These are phyloP conservation scores for Amanita muscaria DNA, from an alignment of 768 basidiomycete species.

Conservation along the genomic window DNA sequence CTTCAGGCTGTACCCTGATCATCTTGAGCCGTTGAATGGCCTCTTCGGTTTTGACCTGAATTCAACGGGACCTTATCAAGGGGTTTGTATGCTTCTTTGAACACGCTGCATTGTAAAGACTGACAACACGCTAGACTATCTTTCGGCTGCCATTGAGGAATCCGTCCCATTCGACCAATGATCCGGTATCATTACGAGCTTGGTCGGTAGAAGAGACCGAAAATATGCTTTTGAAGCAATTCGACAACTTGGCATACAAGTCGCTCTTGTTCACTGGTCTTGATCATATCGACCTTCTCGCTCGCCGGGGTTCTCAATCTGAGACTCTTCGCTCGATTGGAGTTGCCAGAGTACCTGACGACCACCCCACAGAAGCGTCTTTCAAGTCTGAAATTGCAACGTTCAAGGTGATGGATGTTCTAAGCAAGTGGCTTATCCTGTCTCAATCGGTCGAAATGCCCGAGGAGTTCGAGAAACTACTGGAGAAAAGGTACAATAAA, in stretches of 20 bases:
- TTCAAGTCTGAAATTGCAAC: not conserved
- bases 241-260: slow-evolving; percentile 22
- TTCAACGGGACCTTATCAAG: slow-evolving; percentile 23
- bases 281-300: slow-evolving; percentile 18
- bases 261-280: slow-evolving; percentile 35
- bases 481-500: slow-evolving; percentile 9
- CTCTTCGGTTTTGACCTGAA: slow-evolving; percentile 31
- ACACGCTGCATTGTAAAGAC: slow-evolving; percentile 1
- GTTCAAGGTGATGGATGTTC: not conserved
- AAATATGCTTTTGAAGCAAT: slow-evolving; percentile 22
- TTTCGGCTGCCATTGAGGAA: slow-evolving; percentile 38
- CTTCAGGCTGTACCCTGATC: slow-evolving; percentile 33
- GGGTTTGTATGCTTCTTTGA: slow-evolving; percentile 23
- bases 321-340: slow-evolving; percentile 17
- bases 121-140: slow-evolving; percentile 25
- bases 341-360: slow-evolving; percentile 13
- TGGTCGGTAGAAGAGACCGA: slow-evolving; percentile 18
- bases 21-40: slow-evolving; percentile 30
- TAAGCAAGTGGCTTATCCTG: not conserved
- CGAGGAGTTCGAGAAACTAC: not conserved
- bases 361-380: not conserved
- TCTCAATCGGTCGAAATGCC: not conserved
- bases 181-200: slow-evolving; percentile 15
- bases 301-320: slow-evolving; percentile 13
- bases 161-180: slow-evolving; percentile 14